phyloP scores from a whole-genome alignment of 805 yeast genomes.

The Barnettozyma vustinii region DNA sequence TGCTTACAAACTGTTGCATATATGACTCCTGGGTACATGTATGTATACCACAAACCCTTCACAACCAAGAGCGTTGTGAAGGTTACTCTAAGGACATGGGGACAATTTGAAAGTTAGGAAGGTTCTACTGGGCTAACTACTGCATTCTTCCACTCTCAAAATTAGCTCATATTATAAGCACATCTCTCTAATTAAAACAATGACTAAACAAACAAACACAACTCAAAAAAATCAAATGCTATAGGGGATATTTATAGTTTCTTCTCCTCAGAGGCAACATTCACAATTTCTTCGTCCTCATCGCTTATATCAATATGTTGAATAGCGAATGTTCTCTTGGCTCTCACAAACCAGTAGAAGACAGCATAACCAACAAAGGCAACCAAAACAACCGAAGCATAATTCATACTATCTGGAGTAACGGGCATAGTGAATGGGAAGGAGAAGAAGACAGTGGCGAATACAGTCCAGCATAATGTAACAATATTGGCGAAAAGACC shows the following conservation, averaged over 20 bases:
- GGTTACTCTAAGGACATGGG: too few species aligned
- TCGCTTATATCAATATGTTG: constrained; percentile 18
- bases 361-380: constrained; percentile 39
- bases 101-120: too few species aligned
- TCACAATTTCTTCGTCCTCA: constrained; percentile 1
- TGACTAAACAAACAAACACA: background rate
- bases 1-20: too few species aligned
- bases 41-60: too few species aligned
- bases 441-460: constrained; percentile 53
- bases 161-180: too few species aligned
- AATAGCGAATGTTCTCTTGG: constrained; percentile 27
- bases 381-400: constrained; percentile 51
- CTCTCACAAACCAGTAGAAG: constrained; percentile 46
- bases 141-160: too few species aligned
- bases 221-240: background rate
- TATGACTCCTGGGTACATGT: too few species aligned
- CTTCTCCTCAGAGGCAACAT: background rate
- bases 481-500: constrained; percentile 49
- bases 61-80: too few species aligned
- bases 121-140: too few species aligned
- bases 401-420: constrained; percentile 56
- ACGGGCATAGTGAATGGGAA: constrained; percentile 63
- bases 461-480: constrained; percentile 49
- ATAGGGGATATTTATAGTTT: background rate
- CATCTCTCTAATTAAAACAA: background rate